Evolutionary conservation across 1,284 basidiomycete genomes (phyloP).

Genomic region (Tremellales sp.): DNA sequence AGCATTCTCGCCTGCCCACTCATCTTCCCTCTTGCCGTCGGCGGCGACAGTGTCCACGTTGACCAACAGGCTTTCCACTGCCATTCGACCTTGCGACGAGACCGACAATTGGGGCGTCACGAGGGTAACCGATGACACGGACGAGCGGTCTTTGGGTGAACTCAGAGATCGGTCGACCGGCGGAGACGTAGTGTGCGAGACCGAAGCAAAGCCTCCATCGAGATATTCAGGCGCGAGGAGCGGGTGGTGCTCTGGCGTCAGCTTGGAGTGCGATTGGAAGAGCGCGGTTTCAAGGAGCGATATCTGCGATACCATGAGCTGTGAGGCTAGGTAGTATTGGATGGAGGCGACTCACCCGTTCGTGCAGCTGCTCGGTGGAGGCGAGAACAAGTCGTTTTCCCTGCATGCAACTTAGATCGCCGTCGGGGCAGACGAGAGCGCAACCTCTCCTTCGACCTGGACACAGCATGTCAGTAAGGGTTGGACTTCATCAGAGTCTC

Average conservation of each 20-base stretch:
- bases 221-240: constrained; percentile 38
- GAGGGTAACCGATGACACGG: constrained; percentile 17
- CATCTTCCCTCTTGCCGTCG: constrained; percentile 34
- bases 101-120: constrained; percentile 16
- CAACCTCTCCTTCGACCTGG: constrained; percentile 41
- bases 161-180: neutral
- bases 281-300: constrained; percentile 41
- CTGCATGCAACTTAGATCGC: constrained; percentile 45
- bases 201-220: constrained; percentile 34
- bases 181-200: constrained; percentile 8
- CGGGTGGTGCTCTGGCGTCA: constrained; percentile 27
- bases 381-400: constrained; percentile 44
- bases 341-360: constrained; percentile 24
- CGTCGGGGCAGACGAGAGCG: constrained; percentile 43
- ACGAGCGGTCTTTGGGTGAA: constrained; percentile 16
- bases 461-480: constrained; percentile 1
- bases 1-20: constrained; percentile 42
- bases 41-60: constrained; percentile 29
- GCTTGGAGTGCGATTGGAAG: constrained; percentile 26
- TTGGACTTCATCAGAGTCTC: neutral
- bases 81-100: constrained; percentile 23
- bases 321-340: neutral
- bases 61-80: constrained; percentile 32
- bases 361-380: constrained; percentile 42
- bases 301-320: constrained; percentile 15